Evolutionary conservation across 2,329 filamentous ascomycete species (phyloP).

Genomic region (Phialocephala sp.): DNA sequence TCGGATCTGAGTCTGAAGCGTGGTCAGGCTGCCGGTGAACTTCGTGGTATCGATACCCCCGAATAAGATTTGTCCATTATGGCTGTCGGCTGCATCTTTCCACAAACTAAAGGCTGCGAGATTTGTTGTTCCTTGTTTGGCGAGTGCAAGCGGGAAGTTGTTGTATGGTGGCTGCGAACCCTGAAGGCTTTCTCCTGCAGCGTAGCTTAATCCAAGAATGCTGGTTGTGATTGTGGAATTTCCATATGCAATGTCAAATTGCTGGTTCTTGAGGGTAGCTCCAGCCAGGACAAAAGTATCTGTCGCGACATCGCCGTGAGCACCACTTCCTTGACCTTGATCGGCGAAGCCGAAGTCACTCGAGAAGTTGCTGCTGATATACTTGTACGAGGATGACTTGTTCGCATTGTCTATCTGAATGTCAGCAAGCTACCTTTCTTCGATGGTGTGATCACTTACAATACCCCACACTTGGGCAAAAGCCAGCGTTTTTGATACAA

Average conservation of each 20-base stretch:
- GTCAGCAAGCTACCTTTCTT: background rate
- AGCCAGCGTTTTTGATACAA: slow-evolving; percentile 1
- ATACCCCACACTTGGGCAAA: background rate
- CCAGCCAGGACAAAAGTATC: slow-evolving; percentile 2
- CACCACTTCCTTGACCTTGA: slow-evolving; percentile 8
- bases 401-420: background rate
- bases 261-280: background rate
- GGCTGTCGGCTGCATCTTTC: slow-evolving; percentile 3
- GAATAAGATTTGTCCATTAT: slow-evolving; percentile 1
- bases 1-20: background rate
- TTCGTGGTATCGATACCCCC: background rate
- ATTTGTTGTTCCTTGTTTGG: background rate
- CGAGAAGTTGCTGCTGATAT: slow-evolving; percentile 2
- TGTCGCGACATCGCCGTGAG: slow-evolving; percentile 8
- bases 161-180: background rate
- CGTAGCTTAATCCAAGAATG: background rate
- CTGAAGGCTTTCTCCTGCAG: background rate
- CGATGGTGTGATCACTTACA: background rate
- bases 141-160: slow-evolving; percentile 10
- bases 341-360: background rate
- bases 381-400: slow-evolving; percentile 8
- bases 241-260: slow-evolving; percentile 8
- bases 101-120: slow-evolving; percentile 2
- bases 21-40: background rate
- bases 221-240: background rate